These are phyloP conservation scores for Leishmania turanica DNA, from an alignment of 208 protist species.

Conservation along the genomic window DNA sequence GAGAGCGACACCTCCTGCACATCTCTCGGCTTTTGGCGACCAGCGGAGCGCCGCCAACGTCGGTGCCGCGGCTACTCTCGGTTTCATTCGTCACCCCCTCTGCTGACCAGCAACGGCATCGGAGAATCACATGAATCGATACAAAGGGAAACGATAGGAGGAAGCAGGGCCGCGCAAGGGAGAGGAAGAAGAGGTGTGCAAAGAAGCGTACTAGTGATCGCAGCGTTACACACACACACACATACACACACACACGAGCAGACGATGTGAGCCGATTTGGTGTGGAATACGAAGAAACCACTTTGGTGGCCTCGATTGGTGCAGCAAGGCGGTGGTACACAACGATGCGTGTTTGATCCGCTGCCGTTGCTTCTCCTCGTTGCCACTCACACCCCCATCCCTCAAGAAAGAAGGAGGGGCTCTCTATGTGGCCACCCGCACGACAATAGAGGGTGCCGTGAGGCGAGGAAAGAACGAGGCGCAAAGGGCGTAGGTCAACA, in stretches of 20 bases:
- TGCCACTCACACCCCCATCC: background rate
- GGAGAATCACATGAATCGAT: background rate
- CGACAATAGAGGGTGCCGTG: background rate
- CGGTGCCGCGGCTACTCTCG: background rate
- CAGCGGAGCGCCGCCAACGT: background rate
- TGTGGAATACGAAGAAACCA: background rate
- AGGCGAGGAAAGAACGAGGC: background rate
- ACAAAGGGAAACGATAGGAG: background rate
- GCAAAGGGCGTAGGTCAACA: background rate
- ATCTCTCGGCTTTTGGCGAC: background rate
- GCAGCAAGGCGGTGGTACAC: background rate
- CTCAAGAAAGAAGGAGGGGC: background rate
- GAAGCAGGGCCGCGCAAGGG: background rate
- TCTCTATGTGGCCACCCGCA: background rate
- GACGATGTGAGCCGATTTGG: background rate
- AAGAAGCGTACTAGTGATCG: background rate
- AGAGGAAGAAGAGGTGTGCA: background rate
- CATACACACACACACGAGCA: background rate
- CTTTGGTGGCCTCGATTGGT: background rate
- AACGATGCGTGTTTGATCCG: background rate
- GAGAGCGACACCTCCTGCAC: background rate
- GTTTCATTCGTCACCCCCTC: conserved; percentile 1
- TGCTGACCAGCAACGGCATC: background rate
- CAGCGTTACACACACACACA: background rate
- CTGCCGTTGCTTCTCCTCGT: background rate